These are phyloP conservation scores for Suhomyces coccinellae DNA, from an alignment of 1,139 yeast genomes.

Conservation along the genomic window DNA sequence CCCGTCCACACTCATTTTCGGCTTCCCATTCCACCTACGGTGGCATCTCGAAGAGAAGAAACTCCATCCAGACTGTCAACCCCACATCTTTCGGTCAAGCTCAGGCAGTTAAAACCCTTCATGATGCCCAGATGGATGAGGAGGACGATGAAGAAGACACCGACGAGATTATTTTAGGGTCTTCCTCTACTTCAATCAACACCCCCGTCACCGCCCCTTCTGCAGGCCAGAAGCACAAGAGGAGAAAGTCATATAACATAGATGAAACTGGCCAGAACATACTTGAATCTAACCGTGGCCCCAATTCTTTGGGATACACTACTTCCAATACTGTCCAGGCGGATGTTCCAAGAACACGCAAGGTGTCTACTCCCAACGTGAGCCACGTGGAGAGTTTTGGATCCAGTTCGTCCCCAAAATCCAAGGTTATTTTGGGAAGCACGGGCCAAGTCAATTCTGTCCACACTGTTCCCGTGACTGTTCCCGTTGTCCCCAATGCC, in stretches of 20 bases:
- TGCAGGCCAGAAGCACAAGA: conserved; percentile 17
- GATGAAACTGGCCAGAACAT: conserved; percentile 4
- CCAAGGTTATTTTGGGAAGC: conserved; percentile 5
- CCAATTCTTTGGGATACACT: background rate
- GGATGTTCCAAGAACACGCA: conserved; percentile 5
- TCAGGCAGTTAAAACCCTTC: conserved; percentile 2
- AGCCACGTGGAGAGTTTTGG: conserved; percentile 2
- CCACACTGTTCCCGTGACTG: conserved; percentile 5
- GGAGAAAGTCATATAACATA: conserved; percentile 14
- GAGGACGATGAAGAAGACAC: conserved; percentile 11
- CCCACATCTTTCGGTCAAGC: conserved; percentile 8
- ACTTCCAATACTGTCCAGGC: background rate
- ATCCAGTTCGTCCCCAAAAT: conserved; percentile 1
- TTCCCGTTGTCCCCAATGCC: conserved; percentile 15
- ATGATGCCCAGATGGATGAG: conserved; percentile 7
- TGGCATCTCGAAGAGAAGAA: conserved; percentile 13
- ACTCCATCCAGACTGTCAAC: conserved; percentile 13
- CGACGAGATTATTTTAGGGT: conserved; percentile 4
- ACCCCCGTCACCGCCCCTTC: conserved; percentile 3
- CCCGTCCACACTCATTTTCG: conserved; percentile 15
- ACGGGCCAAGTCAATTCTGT: background rate
- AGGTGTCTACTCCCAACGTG: conserved; percentile 4
- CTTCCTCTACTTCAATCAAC: conserved; percentile 1
- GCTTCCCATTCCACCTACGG: conserved; percentile 13
- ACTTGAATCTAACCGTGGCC: background rate